Conservation (phyloP, 192 early-diverging fungal genomes). For the Pecoramyces ruminantium region DNA sequence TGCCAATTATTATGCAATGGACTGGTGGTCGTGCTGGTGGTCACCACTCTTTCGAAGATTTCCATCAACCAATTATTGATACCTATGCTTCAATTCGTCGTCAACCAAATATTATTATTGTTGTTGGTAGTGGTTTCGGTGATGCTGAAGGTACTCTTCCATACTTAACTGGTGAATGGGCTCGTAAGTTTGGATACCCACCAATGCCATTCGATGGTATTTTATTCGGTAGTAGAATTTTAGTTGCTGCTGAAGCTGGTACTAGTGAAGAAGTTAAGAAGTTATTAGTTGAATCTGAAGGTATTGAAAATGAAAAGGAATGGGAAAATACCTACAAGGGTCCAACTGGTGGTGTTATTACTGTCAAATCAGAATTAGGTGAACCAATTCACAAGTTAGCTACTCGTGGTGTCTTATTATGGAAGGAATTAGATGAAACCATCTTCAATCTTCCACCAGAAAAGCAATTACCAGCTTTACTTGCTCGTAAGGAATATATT, state of each 20-base stretch:
- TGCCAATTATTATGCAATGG: slow-evolving; percentile 87
- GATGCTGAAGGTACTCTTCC: slow-evolving; percentile 68
- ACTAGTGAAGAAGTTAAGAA: slow-evolving; percentile 67
- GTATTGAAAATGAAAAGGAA: slow-evolving; percentile 53
- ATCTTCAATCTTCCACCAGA: slow-evolving; percentile 71
- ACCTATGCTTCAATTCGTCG: slow-evolving; percentile 72
- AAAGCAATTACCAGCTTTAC: slow-evolving; percentile 50
- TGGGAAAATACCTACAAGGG: slow-evolving; percentile 77
- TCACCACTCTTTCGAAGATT: slow-evolving; percentile 92
- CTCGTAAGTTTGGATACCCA: slow-evolving; percentile 50
- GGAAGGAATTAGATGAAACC: slow-evolving; percentile 63
- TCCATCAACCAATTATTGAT: slow-evolving; percentile 77
- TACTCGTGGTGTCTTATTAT: slow-evolving; percentile 58
- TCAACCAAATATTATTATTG: slow-evolving; percentile 59
- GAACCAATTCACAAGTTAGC: slow-evolving; percentile 88
- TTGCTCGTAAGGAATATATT: slow-evolving; percentile 72
- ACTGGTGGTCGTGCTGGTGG: slow-evolving; percentile 92
- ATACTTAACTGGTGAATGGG: slow-evolving; percentile 90
- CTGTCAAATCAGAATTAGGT: slow-evolving; percentile 74
- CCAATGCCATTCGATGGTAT: slow-evolving; percentile 95
- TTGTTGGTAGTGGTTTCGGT: slow-evolving; percentile 86
- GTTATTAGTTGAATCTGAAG: slow-evolving; percentile 68
- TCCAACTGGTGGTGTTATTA: slow-evolving; percentile 61
- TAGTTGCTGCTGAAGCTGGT: slow-evolving; percentile 78
- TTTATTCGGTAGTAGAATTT: slow-evolving; percentile 86